Evolutionary conservation across 305 asterid genomes (phyloP).

Genomic region (Fraxinus velutina): DNA sequence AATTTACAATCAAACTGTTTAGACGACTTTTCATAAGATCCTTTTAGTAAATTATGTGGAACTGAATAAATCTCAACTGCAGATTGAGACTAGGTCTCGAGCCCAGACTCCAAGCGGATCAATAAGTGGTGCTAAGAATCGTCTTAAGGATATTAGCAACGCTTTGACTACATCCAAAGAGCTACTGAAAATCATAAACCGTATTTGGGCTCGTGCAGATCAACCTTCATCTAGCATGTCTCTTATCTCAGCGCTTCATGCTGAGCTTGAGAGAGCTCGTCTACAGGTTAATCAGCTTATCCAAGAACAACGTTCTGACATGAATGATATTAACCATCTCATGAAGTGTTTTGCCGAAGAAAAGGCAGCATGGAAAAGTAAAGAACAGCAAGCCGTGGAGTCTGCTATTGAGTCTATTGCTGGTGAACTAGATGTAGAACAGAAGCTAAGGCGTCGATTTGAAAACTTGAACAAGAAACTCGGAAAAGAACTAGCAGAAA

Average conservation of each 20-base stretch:
- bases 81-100: slow-evolving; percentile 82
- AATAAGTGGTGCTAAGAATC: slow-evolving; percentile 41
- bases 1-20: not conserved
- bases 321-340: slow-evolving; percentile 55
- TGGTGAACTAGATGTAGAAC: slow-evolving; percentile 70
- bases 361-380: slow-evolving; percentile 71
- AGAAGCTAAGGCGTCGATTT: slow-evolving; percentile 57
- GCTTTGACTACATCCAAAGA: slow-evolving; percentile 92
- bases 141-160: slow-evolving; percentile 74
- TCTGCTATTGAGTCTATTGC: slow-evolving; percentile 56
- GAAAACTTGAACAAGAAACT: slow-evolving; percentile 85
- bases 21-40: not conserved
- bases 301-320: slow-evolving; percentile 65
- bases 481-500: slow-evolving; percentile 66
- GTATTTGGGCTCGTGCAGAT: slow-evolving; percentile 77
- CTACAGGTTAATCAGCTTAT: slow-evolving; percentile 74
- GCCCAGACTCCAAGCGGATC: slow-evolving; percentile 59
- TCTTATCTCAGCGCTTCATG: slow-evolving; percentile 80
- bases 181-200: slow-evolving; percentile 79
- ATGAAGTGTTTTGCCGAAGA: slow-evolving; percentile 79
- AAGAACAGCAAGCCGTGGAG: slow-evolving; percentile 56
- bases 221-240: slow-evolving; percentile 79
- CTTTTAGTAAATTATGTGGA: not conserved
- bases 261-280: slow-evolving; percentile 94
- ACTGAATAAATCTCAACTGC: slow-evolving; percentile 23